A percentile compares a stretch with the other conserved stretches of the same genome.
phyloP scores from a whole-genome alignment of 129 eudicot species.

The Pseudognaphalium luteoalbum region DNA sequence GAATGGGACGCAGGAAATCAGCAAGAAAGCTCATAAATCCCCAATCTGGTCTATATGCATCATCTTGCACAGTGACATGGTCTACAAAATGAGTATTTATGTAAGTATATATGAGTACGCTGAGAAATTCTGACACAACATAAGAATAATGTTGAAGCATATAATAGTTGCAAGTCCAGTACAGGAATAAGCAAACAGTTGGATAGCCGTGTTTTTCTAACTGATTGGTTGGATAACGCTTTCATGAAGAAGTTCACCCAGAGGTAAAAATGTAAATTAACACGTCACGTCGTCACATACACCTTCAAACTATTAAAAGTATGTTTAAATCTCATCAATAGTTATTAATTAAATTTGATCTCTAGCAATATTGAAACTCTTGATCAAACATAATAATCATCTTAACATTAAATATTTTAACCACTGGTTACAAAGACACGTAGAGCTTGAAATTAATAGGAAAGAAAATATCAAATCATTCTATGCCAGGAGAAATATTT shows the following conservation, averaged over 20 bases:
- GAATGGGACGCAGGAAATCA: conserved; percentile 80
- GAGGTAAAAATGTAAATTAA: background rate
- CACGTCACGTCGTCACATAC: background rate
- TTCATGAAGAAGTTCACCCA: background rate
- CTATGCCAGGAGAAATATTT: background rate
- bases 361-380: no score
- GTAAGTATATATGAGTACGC: no score
- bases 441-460: background rate
- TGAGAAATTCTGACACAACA: conserved; percentile 1
- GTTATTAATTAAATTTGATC: background rate
- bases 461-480: background rate
- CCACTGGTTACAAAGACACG: background rate
- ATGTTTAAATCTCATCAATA: background rate
- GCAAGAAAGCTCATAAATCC: conserved; percentile 88
- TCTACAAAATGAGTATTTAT: conserved; percentile 40
- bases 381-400: background rate
- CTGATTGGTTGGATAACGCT: background rate
- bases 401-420: background rate
- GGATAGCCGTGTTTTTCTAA: background rate
- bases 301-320: background rate
- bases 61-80: conserved; percentile 47
- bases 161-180: background rate
- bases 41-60: conserved; percentile 78
- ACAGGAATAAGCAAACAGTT: no score
- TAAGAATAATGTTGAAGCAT: background rate